phyloP scores from a whole-genome alignment of 352 stramenopile genomes.

The Globisporangium alternatum region DNA sequence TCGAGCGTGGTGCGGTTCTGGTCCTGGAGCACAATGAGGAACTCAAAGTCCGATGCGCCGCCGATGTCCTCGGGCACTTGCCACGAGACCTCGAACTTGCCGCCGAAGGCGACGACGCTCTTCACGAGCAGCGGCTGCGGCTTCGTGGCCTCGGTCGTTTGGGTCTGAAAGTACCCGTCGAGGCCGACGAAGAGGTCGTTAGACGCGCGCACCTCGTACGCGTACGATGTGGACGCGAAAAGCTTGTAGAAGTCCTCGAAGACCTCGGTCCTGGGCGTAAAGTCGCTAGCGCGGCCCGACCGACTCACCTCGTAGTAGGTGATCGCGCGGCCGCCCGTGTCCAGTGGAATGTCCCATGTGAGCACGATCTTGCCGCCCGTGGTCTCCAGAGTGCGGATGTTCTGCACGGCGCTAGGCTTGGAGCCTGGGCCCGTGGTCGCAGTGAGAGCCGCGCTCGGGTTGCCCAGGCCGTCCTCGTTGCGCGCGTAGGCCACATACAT shows the following conservation, averaged over 20 bases:
- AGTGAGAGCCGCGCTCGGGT: slow-evolving; percentile 23
- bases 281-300: slow-evolving; percentile 11
- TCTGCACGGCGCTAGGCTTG: slow-evolving; percentile 21
- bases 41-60: slow-evolving; percentile 31
- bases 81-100: slow-evolving; percentile 45
- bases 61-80: slow-evolving; percentile 34
- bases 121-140: slow-evolving; percentile 26
- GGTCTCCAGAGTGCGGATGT: slow-evolving; percentile 7
- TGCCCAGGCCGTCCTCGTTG: slow-evolving; percentile 46
- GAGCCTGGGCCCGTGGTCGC: slow-evolving; percentile 21
- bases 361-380: slow-evolving; percentile 35
- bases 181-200: slow-evolving; percentile 36
- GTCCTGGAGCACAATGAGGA: slow-evolving; percentile 13
- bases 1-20: not conserved
- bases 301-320: slow-evolving; percentile 40
- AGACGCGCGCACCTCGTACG: slow-evolving; percentile 41
- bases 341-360: slow-evolving; percentile 38
- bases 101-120: slow-evolving; percentile 30
- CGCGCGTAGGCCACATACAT: slow-evolving; percentile 37
- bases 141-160: slow-evolving; percentile 24
- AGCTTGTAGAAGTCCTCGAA: slow-evolving; percentile 38
- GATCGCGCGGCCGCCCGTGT: slow-evolving; percentile 44
- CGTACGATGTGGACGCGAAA: slow-evolving; percentile 26
- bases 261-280: slow-evolving; percentile 10
- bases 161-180: not conserved